Conservation (phyloP, 179 eudicot genomes). For the Silene coronaria region DNA sequence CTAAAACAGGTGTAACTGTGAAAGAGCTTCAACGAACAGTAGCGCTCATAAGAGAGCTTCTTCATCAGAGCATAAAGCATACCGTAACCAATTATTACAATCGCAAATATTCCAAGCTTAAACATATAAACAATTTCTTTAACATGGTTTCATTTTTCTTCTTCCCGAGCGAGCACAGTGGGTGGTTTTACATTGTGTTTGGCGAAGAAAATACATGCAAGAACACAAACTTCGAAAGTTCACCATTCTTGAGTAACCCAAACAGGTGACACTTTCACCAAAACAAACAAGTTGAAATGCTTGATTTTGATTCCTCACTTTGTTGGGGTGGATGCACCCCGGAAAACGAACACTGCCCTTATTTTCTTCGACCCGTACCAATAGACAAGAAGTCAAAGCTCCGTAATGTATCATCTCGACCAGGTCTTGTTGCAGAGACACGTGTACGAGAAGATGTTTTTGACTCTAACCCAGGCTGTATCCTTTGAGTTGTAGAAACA, state of each 20-base stretch:
- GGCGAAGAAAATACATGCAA: neutral
- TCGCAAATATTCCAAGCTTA: constrained; percentile 14
- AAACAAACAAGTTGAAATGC: too few species aligned
- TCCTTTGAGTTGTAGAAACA: constrained; percentile 49
- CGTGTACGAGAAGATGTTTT: constrained; percentile 46
- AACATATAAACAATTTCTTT: constrained; percentile 21
- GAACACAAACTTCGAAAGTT: constrained; percentile 21
- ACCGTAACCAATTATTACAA: constrained; percentile 13
- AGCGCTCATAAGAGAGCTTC: neutral
- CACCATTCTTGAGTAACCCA: constrained; percentile 20
- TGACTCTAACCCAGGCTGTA: constrained; percentile 52
- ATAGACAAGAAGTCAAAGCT: constrained; percentile 54
- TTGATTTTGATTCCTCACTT: constrained; percentile 9
- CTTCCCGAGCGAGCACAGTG: neutral
- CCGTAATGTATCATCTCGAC: constrained; percentile 40
- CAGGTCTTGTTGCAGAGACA: constrained; percentile 34
- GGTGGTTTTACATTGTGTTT: constrained; percentile 7
- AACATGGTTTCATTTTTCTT: neutral
- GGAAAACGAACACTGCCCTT: neutral
- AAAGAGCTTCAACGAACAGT: neutral
- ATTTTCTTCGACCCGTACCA: constrained; percentile 43
- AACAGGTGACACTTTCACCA: constrained; percentile 1
- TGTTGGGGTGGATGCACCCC: constrained; percentile 1
- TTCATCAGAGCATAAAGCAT: neutral
- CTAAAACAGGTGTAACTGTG: too few species aligned